A percentile compares a stretch with the other conserved stretches of the same genome.
phyloP scores from a whole-genome alignment of 2,329 filamentous ascomycete genomes.

The Aureobasidium sp. region DNA sequence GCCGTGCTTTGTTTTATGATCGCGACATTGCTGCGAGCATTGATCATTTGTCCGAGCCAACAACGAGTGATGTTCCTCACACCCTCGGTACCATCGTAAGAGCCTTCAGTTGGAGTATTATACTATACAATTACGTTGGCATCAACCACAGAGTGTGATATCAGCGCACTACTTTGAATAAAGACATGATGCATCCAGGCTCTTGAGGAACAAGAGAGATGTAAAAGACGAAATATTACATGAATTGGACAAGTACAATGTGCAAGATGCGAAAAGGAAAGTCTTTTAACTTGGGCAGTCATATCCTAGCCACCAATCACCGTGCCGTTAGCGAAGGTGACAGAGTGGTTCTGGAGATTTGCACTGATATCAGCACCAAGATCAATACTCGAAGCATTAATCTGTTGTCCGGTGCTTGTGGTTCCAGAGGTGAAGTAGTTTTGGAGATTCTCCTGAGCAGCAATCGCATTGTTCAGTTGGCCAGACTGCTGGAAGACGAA shows the following conservation, averaged over 20 bases:
- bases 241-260: not conserved
- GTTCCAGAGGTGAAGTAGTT: constrained; percentile 21
- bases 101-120: not conserved
- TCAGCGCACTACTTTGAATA: not conserved
- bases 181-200: not conserved
- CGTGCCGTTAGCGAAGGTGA: constrained; percentile 21
- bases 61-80: not conserved
- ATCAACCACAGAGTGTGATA: not conserved
- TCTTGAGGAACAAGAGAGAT: not conserved
- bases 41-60: not conserved
- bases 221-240: not conserved
- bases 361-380: constrained; percentile 22
- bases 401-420: constrained; percentile 14
- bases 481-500: constrained; percentile 35
- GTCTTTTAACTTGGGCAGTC: not conserved
- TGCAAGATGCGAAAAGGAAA: not conserved
- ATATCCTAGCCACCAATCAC: constrained; percentile 16
- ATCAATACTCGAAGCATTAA: constrained; percentile 19
- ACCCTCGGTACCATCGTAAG: not conserved
- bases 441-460: constrained; percentile 36
- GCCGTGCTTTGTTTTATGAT: not conserved
- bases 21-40: not conserved
- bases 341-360: constrained; percentile 16
- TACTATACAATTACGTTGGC: not conserved
- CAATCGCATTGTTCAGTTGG: constrained; percentile 31